Conservation (phyloP, 805 yeast species). For the Wickerhamomyces hampshirensis region DNA sequence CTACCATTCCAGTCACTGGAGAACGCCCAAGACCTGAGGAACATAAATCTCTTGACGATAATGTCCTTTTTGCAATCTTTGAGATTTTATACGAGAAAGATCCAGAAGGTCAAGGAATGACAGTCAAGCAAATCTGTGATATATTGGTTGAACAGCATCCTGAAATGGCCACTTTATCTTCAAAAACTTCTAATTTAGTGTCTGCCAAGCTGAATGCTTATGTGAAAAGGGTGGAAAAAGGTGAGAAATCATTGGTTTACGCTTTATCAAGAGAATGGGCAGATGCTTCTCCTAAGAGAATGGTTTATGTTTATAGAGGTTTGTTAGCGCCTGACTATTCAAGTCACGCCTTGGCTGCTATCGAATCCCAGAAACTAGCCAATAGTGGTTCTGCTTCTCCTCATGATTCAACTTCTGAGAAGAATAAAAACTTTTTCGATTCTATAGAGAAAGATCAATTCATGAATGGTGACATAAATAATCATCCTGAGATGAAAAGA, state of each 20-base stretch:
- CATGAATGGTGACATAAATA: conserved; percentile 1
- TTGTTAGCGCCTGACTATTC: conserved; percentile 71
- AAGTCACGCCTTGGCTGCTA: conserved; percentile 60
- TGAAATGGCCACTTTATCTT: conserved; percentile 75
- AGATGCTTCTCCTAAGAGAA: conserved; percentile 81
- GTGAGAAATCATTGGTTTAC: conserved; percentile 66
- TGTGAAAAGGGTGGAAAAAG: conserved; percentile 80
- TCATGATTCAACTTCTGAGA: conserved; percentile 14
- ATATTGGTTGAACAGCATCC: conserved; percentile 70
- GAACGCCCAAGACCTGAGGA: conserved; percentile 68
- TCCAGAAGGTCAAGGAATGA: conserved; percentile 70
- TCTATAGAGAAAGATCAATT: conserved; percentile 17
- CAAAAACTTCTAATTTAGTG: conserved; percentile 76
- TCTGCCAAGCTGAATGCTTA: conserved; percentile 82
- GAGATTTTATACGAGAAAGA: conserved; percentile 67
- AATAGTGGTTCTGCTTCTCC: conserved; percentile 12
- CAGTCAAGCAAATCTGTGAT: conserved; percentile 86
- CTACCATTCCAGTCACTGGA: conserved; percentile 78
- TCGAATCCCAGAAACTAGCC: conserved; percentile 43
- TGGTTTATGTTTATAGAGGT: conserved; percentile 85
- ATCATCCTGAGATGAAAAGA: conserved; percentile 30
- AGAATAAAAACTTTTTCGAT: conserved; percentile 20
- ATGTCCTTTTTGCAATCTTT: conserved; percentile 71
- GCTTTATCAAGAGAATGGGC: conserved; percentile 88
- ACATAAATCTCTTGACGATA: conserved; percentile 63